Percentiles rank a stretch among this genome's conserved stretches.
These are phyloP conservation scores for Malassezia japonica DNA, from an alignment of 1,284 basidiomycete species.

Conservation along the genomic window DNA sequence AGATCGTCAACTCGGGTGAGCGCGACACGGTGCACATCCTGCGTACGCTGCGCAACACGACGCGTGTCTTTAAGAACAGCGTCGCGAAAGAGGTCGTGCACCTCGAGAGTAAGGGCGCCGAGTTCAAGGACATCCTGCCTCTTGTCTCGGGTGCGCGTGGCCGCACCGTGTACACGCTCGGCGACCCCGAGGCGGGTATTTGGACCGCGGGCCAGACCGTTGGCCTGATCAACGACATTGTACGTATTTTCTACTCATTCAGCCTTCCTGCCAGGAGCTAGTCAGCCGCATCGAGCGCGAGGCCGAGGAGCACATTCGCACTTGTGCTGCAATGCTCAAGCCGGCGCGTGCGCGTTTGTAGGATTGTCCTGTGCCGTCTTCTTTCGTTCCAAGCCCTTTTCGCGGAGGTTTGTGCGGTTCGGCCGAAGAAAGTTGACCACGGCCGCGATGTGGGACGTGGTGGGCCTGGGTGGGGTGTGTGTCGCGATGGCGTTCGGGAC, in stretches of 20 bases:
- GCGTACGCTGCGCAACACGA: slow-evolving; percentile 68
- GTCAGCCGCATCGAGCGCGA: slow-evolving; percentile 65
- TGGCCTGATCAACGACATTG: slow-evolving; percentile 73
- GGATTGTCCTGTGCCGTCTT: background rate
- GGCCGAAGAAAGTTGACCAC: too few relatives aligned
- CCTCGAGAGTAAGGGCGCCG: slow-evolving; percentile 70
- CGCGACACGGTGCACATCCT: slow-evolving; percentile 76
- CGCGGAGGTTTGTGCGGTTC: background rate
- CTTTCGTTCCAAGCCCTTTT: too few relatives aligned
- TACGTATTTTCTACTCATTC: slow-evolving; percentile 18
- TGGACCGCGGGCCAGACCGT: slow-evolving; percentile 72
- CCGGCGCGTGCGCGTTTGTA: background rate
- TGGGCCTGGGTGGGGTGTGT: slow-evolving; percentile 8
- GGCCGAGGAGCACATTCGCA: slow-evolving; percentile 57
- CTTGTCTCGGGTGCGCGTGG: slow-evolving; percentile 72
- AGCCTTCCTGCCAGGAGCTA: slow-evolving; percentile 68
- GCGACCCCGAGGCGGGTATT: slow-evolving; percentile 76
- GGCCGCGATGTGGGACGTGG: slow-evolving; percentile 7
- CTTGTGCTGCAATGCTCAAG: background rate
- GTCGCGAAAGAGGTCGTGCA: slow-evolving; percentile 69
- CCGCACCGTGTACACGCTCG: slow-evolving; percentile 68
- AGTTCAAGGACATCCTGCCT: slow-evolving; percentile 71
- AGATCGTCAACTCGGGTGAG: slow-evolving; percentile 72
- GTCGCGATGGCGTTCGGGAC: slow-evolving; percentile 33
- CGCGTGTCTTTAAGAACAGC: slow-evolving; percentile 77